Evolutionary conservation across 176 grass and related monocot species (phyloP).

Genomic region (Ampelocalamus luodianensis): DNA sequence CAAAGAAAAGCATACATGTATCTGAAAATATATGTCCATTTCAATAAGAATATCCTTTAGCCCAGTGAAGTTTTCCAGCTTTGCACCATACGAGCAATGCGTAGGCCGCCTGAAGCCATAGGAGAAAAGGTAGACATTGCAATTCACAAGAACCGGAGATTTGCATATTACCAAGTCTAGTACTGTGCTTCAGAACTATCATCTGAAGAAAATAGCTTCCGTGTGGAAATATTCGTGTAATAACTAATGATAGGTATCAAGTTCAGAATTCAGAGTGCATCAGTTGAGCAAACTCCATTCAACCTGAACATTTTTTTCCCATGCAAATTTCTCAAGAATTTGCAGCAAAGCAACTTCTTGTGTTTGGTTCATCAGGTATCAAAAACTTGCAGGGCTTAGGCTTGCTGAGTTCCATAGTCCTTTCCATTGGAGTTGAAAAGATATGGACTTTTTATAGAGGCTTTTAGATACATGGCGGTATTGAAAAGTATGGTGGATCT

Average conservation of each 20-base stretch:
- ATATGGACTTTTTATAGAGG: too few species aligned
- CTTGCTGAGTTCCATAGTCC: neutral
- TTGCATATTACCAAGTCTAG: neutral
- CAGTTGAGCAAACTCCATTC: too few species aligned
- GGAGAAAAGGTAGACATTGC: neutral
- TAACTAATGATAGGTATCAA: too few species aligned
- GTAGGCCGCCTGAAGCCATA: slow-evolving; percentile 43
- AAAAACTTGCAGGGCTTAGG: neutral
- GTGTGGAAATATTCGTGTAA: too few species aligned
- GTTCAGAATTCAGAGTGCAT: too few species aligned
- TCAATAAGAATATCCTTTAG: slow-evolving; percentile 56
- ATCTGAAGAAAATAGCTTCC: neutral
- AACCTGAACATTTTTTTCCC: neutral
- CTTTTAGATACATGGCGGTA: neutral
- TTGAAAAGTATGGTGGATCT: neutral
- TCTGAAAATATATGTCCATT: too few species aligned
- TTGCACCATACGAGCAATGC: slow-evolving; percentile 48
- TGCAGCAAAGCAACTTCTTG: neutral
- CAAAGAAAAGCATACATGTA: neutral
- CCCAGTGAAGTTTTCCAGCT: slow-evolving; percentile 40
- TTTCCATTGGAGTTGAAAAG: neutral
- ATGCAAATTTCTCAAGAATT: neutral
- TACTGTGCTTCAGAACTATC: neutral
- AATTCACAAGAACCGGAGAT: neutral
- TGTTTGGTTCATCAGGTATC: neutral